Percentiles rank a stretch among this genome's conserved stretches.
Evolutionary conservation across 2,329 filamentous ascomycete species (phyloP).

Genomic region (Anthostomella pinea): DNA sequence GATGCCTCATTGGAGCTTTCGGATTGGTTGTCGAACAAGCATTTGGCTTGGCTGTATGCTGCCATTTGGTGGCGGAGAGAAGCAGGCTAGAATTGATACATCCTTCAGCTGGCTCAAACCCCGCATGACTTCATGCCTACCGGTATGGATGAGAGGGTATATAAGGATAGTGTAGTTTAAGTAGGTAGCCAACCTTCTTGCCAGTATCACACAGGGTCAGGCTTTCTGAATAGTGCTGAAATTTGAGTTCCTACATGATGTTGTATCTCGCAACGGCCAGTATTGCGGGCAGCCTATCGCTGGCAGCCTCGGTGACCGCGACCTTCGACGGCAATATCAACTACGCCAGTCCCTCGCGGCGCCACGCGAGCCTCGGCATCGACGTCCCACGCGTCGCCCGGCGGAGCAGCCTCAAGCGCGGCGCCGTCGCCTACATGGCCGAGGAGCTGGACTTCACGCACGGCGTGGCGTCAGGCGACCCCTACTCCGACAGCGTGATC

Average conservation of each 20-base stretch:
- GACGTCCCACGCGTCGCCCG: constrained; percentile 60
- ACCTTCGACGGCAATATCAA: constrained; percentile 54
- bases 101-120: too few relatives aligned
- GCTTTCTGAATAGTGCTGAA: too few relatives aligned
- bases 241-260: too few relatives aligned
- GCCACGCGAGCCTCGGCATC: constrained; percentile 62
- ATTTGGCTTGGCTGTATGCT: too few relatives aligned
- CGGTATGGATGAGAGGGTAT: too few relatives aligned
- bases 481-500: constrained; percentile 56
- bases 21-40: too few relatives aligned
- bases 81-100: too few relatives aligned
- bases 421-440: constrained; percentile 41
- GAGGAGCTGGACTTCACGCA: constrained; percentile 61
- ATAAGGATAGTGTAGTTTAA: too few relatives aligned
- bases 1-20: constrained; percentile 10
- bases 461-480: constrained; percentile 52
- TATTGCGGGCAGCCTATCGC: constrained; percentile 8
- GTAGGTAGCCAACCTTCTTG: too few relatives aligned
- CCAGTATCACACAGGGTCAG: too few relatives aligned
- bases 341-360: constrained; percentile 63
- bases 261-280: constrained; percentile 6
- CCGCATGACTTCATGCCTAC: too few relatives aligned
- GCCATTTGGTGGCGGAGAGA: too few relatives aligned
- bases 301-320: constrained; percentile 10
- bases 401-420: constrained; percentile 44